phyloP scores from a whole-genome alignment of 148 eudicot genomes.

The Rhododendron griersonianum region DNA sequence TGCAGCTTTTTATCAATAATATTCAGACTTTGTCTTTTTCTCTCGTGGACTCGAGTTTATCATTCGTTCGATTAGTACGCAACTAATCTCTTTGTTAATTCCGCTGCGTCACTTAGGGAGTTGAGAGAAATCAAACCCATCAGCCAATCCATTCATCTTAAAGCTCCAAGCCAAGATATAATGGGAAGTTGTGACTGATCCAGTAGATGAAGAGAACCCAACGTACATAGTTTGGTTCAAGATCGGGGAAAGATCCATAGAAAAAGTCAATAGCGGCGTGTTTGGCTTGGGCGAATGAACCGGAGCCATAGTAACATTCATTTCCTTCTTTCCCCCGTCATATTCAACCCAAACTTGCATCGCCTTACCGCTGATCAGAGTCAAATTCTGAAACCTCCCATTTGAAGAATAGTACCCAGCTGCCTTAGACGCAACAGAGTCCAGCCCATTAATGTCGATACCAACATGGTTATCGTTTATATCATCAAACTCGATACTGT shows the following conservation, averaged over 20 bases:
- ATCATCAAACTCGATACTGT: constrained; percentile 24
- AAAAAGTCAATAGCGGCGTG: no score
- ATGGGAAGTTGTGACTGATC: constrained; percentile 14
- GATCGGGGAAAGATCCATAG: no score
- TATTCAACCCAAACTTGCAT: constrained; percentile 54
- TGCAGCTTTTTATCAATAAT: no score
- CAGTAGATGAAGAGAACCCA: constrained; percentile 33
- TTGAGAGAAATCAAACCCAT: no score
- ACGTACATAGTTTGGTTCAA: constrained; percentile 20
- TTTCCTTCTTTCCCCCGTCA: constrained; percentile 11
- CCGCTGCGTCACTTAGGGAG: no score
- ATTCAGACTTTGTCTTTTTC: no score
- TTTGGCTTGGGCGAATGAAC: no score
- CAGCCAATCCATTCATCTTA: no score
- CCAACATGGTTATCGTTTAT: constrained; percentile 45
- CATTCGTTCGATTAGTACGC: no score
- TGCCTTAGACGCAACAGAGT: constrained; percentile 2
- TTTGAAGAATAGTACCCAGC: neutral
- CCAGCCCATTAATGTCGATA: constrained; percentile 34
- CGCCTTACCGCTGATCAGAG: constrained; percentile 29
- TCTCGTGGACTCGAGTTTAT: no score
- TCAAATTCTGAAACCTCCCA: constrained; percentile 18
- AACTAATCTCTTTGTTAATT: no score
- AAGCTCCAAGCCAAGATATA: constrained; percentile 11
- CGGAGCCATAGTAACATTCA: no score